Evolutionary conservation across 2,329 filamentous ascomycete species (phyloP), one percentile per base, ranked within the genome.

Genomic region (Cladosporium sp.): DNA sequence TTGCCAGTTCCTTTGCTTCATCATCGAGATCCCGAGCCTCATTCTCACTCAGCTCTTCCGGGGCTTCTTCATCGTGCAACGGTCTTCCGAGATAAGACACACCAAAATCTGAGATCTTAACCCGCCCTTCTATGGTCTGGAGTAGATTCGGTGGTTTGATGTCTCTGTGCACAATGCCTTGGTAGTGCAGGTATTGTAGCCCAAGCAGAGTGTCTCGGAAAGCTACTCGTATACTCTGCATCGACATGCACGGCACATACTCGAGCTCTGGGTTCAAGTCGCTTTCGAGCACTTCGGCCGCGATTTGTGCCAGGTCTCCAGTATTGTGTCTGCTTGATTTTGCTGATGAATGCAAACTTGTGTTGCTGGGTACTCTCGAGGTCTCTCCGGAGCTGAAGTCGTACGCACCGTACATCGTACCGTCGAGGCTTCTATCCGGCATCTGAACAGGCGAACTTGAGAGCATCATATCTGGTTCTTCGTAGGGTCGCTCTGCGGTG

Each of bases 21-120:
- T 97, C 93, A 57, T 74, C 73, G 66, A 96, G 88, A 73, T 96
- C 92, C 49, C 88, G 88, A 12, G 91, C 91, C 76, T 97, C 93
- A 80, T 89, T 78, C 66, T 93, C 90, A 66, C 92, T 74, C 60
- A 76, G 89, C 44, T 88, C 85, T 72, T 96, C 92, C 62, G 91
- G 91, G 14, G 66, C 50, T 35, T 77, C 75, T 46, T 69, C 73
- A 56, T 96, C 92, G 46, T 91, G 86, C 66, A 93, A 91, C 1
- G 92, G 92, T 60, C 92, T 88, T 31, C 95, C 95, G 68, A 99
- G 92, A 78, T 98, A 99, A 1, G 95, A 99, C 1, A 99, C 95
- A 35, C 95, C 95, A 80, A 99, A 99, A 75, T 99, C 95, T 5
- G 95, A 98, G 67, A 99, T 99, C 82, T 99, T 99, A 74, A 97